Evolutionary conservation across 805 yeast genomes (phyloP).

Genomic region (Wickerhamiella allomyrinae): DNA sequence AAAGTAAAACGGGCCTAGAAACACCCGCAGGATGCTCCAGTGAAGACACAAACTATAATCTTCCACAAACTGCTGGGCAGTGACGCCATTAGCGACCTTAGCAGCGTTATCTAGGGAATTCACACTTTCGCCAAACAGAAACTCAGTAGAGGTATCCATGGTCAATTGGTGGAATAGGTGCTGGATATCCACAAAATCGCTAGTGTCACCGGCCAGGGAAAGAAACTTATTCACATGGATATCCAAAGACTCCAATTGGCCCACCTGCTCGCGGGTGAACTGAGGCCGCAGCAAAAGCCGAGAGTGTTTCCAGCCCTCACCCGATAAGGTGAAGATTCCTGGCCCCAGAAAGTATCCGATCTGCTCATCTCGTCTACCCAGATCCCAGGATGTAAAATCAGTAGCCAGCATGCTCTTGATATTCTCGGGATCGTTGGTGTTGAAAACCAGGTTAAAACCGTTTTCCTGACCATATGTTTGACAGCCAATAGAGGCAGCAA

Average conservation of each 20-base stretch:
- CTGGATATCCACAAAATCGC: constrained; percentile 11
- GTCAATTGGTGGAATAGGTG: constrained; percentile 15
- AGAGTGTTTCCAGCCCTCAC: constrained; percentile 26
- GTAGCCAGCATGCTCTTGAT: constrained; percentile 21
- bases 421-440: constrained; percentile 21
- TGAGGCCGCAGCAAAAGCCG: constrained; percentile 27
- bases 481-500: not conserved
- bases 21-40: constrained; percentile 14
- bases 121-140: constrained; percentile 17
- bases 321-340: constrained; percentile 27
- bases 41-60: constrained; percentile 13
- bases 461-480: not conserved
- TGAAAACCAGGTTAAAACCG: constrained; percentile 7
- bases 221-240: constrained; percentile 19
- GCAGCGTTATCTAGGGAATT: constrained; percentile 8
- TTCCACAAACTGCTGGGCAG: constrained; percentile 17
- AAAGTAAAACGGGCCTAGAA: constrained; percentile 13
- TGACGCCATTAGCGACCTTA: constrained; percentile 12
- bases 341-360: constrained; percentile 22
- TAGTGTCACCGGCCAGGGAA: constrained; percentile 2
- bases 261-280: constrained; percentile 23
- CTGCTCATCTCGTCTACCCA: constrained; percentile 19
- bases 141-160: constrained; percentile 21
- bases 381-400: constrained; percentile 21
- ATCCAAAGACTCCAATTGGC: constrained; percentile 18